Evolutionary conservation across 495 filamentous ascomycete species (phyloP).

Genomic region (Delitschia confertaspora): DNA sequence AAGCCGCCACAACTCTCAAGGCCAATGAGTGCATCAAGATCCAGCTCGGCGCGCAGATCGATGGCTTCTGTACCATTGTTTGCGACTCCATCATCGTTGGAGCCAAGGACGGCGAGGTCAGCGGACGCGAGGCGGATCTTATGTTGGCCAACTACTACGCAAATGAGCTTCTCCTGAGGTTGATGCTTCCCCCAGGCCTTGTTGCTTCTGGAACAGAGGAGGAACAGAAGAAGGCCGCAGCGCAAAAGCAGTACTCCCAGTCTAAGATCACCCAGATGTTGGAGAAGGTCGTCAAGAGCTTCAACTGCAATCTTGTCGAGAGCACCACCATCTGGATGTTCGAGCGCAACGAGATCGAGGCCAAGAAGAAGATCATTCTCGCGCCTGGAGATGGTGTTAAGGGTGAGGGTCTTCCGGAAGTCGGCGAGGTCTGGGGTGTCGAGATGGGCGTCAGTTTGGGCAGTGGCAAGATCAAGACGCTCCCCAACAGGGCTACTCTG

Average conservation of each 20-base stretch:
- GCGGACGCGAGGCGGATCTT: slow-evolving; percentile 73
- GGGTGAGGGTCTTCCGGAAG: slow-evolving; percentile 81
- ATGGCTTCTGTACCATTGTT: slow-evolving; percentile 92
- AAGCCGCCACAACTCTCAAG: slow-evolving; percentile 70
- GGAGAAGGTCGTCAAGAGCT: slow-evolving; percentile 84
- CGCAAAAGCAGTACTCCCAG: slow-evolving; percentile 67
- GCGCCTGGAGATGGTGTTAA: slow-evolving; percentile 77
- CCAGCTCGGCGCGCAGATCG: slow-evolving; percentile 95
- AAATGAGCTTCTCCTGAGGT: slow-evolving; percentile 84
- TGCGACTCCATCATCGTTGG: slow-evolving; percentile 80
- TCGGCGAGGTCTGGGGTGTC: slow-evolving; percentile 96
- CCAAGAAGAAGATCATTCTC: slow-evolving; percentile 95
- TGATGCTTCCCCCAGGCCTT: slow-evolving; percentile 83
- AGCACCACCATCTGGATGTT: slow-evolving; percentile 96
- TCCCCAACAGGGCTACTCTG: slow-evolving; percentile 78
- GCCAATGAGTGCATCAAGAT: slow-evolving; percentile 84
- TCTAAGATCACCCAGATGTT: slow-evolving; percentile 73
- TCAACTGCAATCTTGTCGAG: slow-evolving; percentile 89
- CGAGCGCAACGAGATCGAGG: slow-evolving; percentile 93
- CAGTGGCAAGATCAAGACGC: slow-evolving; percentile 84
- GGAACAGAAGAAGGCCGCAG: slow-evolving; percentile 82
- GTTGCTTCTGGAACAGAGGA: slow-evolving; percentile 77
- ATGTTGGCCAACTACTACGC: slow-evolving; percentile 87
- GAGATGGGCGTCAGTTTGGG: slow-evolving; percentile 89
- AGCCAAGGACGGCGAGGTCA: slow-evolving; percentile 50